Conservation (phyloP, 257 asterid genomes). For the Apocynum venetum region DNA sequence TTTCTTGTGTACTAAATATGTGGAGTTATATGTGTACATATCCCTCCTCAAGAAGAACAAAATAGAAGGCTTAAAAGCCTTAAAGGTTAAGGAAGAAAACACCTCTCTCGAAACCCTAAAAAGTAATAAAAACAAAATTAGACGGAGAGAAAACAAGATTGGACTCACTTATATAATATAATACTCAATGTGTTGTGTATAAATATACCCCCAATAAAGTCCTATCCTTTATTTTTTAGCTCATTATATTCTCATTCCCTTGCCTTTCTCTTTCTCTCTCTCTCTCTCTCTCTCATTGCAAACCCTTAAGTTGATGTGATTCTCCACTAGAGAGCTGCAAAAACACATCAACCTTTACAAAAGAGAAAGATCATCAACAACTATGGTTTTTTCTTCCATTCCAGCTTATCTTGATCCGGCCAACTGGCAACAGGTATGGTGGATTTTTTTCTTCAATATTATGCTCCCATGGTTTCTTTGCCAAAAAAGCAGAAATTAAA, state of each 20-base stretch:
- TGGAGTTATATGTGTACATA: background rate
- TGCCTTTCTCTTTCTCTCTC: constrained; percentile 26
- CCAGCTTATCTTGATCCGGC: constrained; percentile 97
- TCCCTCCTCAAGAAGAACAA: background rate
- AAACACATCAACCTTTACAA: constrained; percentile 70
- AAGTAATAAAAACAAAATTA: constrained; percentile 59
- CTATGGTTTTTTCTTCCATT: constrained; percentile 91
- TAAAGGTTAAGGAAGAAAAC: constrained; percentile 65
- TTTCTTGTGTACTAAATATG: too few species aligned
- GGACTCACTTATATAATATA: constrained; percentile 20
- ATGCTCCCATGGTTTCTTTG: constrained; percentile 55
- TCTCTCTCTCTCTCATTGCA: constrained; percentile 32
- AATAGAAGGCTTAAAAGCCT: constrained; percentile 63
- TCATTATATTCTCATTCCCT: constrained; percentile 88
- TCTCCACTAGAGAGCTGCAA: constrained; percentile 66
- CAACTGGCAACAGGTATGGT: constrained; percentile 92
- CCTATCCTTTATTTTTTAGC: constrained; percentile 68
- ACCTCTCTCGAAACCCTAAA: constrained; percentile 56
- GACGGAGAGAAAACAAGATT: constrained; percentile 68
- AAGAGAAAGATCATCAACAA: constrained; percentile 64
- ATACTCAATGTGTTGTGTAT: constrained; percentile 16
- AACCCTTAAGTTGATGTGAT: constrained; percentile 67
- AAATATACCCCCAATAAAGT: constrained; percentile 58
- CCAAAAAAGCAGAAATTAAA: constrained; percentile 37
- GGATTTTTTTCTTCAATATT: constrained; percentile 20